A percentile compares a stretch with the other conserved stretches of the same genome.
Conservation (phyloP, 2,329 filamentous ascomycete genomes). For the Clarireedia monteithiana region DNA sequence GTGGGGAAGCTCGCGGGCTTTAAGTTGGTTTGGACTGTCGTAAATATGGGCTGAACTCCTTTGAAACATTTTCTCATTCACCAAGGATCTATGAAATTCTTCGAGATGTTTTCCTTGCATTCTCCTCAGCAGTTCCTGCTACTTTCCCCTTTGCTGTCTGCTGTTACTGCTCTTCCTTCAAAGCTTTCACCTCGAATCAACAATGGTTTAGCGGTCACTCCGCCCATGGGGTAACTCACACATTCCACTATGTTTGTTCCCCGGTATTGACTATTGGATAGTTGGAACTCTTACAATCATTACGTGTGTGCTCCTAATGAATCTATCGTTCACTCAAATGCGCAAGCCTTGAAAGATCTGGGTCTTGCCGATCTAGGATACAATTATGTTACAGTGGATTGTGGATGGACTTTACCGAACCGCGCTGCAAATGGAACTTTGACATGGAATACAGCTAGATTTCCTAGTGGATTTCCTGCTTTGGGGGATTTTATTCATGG, state of each 20-base stretch:
- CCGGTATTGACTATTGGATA: background rate
- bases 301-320: conserved; percentile 40
- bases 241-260: background rate
- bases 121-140: background rate
- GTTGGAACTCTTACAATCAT: conserved; percentile 44
- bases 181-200: conserved; percentile 9
- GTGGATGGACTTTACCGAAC: conserved; percentile 38
- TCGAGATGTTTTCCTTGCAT: background rate
- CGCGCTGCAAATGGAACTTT: conserved; percentile 31
- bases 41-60: too few species aligned
- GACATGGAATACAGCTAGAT: conserved; percentile 35
- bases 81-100: background rate
- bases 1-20: too few species aligned
- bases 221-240: conserved; percentile 19
- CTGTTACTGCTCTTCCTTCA: background rate
- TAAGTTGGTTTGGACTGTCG: too few species aligned
- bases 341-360: conserved; percentile 38
- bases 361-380: conserved; percentile 39
- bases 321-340: conserved; percentile 38
- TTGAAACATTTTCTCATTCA: background rate
- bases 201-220: conserved; percentile 22
- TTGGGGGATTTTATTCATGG: conserved; percentile 35
- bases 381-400: conserved; percentile 42
- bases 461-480: conserved; percentile 36
- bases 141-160: background rate